phyloP scores from a whole-genome alignment of 371 early-diverging fungal species.

The Haplosporangium sp. region DNA sequence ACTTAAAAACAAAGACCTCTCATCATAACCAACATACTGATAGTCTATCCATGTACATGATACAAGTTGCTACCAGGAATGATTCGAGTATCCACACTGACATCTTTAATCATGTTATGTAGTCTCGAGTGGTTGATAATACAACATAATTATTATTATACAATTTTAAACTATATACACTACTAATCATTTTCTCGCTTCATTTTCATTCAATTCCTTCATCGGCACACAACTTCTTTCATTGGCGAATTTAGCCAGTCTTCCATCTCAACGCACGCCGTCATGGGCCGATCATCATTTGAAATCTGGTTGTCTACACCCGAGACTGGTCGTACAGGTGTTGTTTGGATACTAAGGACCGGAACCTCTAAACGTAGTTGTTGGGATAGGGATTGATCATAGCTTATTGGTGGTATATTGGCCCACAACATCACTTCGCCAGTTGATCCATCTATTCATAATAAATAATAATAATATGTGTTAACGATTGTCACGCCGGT shows the following conservation, averaged over 20 bases:
- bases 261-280: conserved; percentile 51
- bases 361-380: conserved; percentile 38
- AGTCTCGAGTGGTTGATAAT: background rate
- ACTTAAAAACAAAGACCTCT: too few relatives aligned
- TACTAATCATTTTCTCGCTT: background rate
- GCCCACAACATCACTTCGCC: conserved; percentile 52
- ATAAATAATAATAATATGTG: too few relatives aligned
- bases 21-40: too few relatives aligned
- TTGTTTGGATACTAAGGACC: conserved; percentile 23
- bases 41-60: too few relatives aligned
- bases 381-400: conserved; percentile 37
- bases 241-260: conserved; percentile 48
- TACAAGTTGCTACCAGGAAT: too few relatives aligned
- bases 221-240: conserved; percentile 42
- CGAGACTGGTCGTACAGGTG: background rate
- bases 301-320: background rate
- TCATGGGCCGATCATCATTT: conserved; percentile 39
- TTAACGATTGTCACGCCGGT: too few relatives aligned
- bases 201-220: too few relatives aligned
- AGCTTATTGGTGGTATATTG: conserved; percentile 33
- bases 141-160: background rate
- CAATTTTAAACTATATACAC: background rate
- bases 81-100: too few relatives aligned
- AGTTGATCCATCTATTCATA: conserved; percentile 15
- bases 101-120: too few relatives aligned